These are phyloP conservation scores for Colletotrichum sp. DNA, from an alignment of 2,329 filamentous ascomycete species.

Conservation along the genomic window DNA sequence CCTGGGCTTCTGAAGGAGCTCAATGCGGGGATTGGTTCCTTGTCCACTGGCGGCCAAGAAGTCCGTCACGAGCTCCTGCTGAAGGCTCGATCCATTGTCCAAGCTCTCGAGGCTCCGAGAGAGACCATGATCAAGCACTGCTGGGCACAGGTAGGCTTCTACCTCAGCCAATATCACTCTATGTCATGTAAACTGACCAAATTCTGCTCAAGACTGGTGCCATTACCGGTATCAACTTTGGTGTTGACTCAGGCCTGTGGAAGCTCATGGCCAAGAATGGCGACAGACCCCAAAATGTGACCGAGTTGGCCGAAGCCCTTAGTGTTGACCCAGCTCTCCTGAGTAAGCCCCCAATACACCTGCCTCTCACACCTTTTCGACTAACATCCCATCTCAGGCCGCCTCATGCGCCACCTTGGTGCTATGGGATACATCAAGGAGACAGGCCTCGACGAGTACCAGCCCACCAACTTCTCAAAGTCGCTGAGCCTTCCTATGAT, in stretches of 20 bases:
- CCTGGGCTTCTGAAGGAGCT: constrained; percentile 13
- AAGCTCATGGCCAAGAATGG: constrained; percentile 32
- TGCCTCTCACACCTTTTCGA: fast-evolving
- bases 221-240: constrained; percentile 29
- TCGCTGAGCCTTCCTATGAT: constrained; percentile 37
- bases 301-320: constrained; percentile 32
- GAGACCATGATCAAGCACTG: constrained; percentile 51
- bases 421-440: constrained; percentile 44
- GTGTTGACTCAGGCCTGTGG: constrained; percentile 41
- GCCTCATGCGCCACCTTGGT: constrained; percentile 39
- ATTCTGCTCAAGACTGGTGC: constrained; percentile 22
- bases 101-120: constrained; percentile 46
- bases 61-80: constrained; percentile 33
- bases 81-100: constrained; percentile 34
- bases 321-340: constrained; percentile 25
- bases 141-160: constrained; percentile 43
- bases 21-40: background rate
- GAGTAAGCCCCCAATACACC: background rate
- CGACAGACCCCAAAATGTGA: constrained; percentile 29
- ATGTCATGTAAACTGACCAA: background rate
- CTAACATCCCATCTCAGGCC: background rate
- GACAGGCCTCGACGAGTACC: constrained; percentile 36
- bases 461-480: constrained; percentile 40
- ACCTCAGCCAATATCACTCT: background rate
- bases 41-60: background rate